Evolutionary conservation across 2,329 filamentous ascomycete species (phyloP).

Genomic region (Alternaria sp.): DNA sequence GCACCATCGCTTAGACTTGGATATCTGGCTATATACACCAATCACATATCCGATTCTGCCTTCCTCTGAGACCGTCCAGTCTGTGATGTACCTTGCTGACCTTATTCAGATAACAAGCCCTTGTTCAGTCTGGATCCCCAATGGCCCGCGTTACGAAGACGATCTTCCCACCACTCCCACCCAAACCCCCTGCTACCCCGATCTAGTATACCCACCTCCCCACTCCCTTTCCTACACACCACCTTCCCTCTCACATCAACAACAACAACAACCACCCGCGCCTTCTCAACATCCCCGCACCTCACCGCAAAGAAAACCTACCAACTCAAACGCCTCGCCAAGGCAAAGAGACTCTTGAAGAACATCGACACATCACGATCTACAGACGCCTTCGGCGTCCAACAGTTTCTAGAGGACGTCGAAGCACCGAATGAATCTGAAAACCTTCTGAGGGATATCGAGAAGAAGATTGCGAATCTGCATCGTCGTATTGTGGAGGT

Average conservation of each 20-base stretch:
- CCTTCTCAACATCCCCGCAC: conserved; percentile 15
- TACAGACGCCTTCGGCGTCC: background rate
- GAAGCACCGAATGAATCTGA: background rate
- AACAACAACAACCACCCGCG: background rate
- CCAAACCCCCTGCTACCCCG: background rate
- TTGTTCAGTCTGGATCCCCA: background rate
- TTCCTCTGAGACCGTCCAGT: background rate
- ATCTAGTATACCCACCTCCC: background rate
- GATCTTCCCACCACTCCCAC: background rate
- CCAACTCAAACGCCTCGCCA: background rate
- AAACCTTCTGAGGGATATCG: background rate
- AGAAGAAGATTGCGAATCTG: background rate
- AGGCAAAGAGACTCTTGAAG: background rate
- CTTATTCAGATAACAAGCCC: conserved; percentile 15
- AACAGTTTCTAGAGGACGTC: background rate
- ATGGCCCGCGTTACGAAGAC: background rate
- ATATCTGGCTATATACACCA: conserved; percentile 33
- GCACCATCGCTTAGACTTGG: conserved; percentile 20
- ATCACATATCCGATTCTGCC: conserved; percentile 32
- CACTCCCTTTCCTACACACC: background rate
- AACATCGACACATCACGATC: background rate
- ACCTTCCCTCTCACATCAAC: background rate
- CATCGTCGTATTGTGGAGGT: background rate
- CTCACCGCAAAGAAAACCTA: background rate
- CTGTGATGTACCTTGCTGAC: conserved; percentile 38